Evolutionary conservation across 1,284 basidiomycete genomes (phyloP).

Genomic region (Grifola frondosa): DNA sequence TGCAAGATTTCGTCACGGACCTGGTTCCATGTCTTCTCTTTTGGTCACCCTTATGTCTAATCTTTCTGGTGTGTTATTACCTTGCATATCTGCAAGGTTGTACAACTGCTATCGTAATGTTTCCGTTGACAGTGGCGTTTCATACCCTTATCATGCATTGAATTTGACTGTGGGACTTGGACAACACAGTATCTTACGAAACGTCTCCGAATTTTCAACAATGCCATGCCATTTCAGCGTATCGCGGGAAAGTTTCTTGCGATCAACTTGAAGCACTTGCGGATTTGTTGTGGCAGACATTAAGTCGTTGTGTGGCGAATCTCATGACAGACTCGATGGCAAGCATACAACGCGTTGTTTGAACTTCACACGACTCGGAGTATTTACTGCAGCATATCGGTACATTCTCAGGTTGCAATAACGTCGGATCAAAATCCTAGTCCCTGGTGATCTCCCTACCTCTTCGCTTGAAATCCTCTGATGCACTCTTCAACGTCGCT

Average conservation of each 20-base stretch:
- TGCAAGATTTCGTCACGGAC: not conserved
- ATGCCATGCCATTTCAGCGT: no score
- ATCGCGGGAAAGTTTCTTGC: no score
- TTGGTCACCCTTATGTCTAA: not conserved
- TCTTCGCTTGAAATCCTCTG: constrained; percentile 36
- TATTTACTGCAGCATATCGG: constrained; percentile 40
- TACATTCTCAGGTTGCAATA: constrained; percentile 33
- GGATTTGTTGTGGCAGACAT: no score
- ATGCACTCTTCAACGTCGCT: constrained; percentile 40
- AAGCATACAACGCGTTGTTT: no score
- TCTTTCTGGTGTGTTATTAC: not conserved
- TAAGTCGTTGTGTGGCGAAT: no score
- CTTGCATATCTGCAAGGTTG: not conserved
- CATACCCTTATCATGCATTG: constrained; percentile 1
- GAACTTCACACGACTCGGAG: not conserved
- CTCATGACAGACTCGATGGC: no score
- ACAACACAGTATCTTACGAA: no score
- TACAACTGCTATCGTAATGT: not conserved
- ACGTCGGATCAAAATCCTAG: no score
- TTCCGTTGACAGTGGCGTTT: not conserved
- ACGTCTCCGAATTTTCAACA: no score
- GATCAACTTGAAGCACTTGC: no score
- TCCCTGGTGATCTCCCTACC: no score
- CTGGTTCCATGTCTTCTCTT: not conserved
- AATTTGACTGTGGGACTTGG: not conserved